A percentile compares a stretch with the other conserved stretches of the same genome.
Evolutionary conservation across 1,284 basidiomycete species (phyloP).

Genomic region (Melampsora americana): DNA sequence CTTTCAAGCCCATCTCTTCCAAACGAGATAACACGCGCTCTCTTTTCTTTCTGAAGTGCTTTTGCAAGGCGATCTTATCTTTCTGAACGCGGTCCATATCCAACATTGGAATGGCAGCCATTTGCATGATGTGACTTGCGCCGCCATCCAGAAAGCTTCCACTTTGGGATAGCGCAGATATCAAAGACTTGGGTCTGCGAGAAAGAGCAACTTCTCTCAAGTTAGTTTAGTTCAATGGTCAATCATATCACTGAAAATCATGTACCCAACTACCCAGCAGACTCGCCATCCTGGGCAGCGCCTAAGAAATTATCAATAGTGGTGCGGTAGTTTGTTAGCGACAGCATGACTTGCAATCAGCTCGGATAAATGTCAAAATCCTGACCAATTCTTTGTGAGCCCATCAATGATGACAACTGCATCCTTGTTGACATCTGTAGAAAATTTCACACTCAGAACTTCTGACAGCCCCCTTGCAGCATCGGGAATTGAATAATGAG

Average conservation of each 20-base stretch:
- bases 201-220: conserved; percentile 77
- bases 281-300: too few species aligned
- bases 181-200: not conserved
- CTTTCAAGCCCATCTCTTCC: conserved; percentile 69
- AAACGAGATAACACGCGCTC: conserved; percentile 81
- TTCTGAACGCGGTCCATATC: conserved; percentile 67
- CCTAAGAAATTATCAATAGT: too few species aligned
- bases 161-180: conserved; percentile 67
- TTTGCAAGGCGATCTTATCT: conserved; percentile 72
- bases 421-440: conserved; percentile 71
- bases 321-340: not conserved
- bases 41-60: conserved; percentile 83
- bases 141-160: conserved; percentile 57
- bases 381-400: conserved; percentile 72
- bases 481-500: conserved; percentile 69
- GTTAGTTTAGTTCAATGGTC: conserved; percentile 51
- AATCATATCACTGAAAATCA: too few species aligned
- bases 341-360: too few species aligned
- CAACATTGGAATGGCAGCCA: conserved; percentile 74
- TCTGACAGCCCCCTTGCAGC: too few species aligned
- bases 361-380: conserved; percentile 39
- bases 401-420: conserved; percentile 82
- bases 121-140: conserved; percentile 49
- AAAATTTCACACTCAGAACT: conserved; percentile 43
- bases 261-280: too few species aligned